Evolutionary conservation across 441 rosid genomes (phyloP), one percentile per base, ranked within the genome.

Genomic region (Daphne laureola): DNA sequence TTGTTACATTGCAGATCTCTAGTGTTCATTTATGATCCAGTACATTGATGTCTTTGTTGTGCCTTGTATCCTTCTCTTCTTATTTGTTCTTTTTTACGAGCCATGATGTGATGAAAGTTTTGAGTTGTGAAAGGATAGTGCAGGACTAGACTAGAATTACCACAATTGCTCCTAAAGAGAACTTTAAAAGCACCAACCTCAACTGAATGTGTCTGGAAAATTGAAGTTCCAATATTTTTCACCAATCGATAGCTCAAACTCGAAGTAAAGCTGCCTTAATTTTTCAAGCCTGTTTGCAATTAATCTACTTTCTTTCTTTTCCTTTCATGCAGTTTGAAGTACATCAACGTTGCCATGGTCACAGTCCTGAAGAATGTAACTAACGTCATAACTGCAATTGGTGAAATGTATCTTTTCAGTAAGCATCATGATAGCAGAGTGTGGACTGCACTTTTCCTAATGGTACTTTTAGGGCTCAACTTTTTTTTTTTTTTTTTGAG

Each of bases 341-440:
- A 90, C 71, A 93, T 93, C 55, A 93, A 90, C 67, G 96, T 87
- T 11, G 99, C 99, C 66, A 93, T 93, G 99, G 99, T 93, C 65
- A 90, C 99, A 2, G 93, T 90, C 58, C 74, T 93, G 77, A 93
- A 93, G 90, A 93, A 93, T 75, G 95, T 93, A 49, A 90, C 99
- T 51, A 93, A 90, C 62, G 97, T 93, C 58, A 90, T 93, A 52
- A 90, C 99, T 44, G 97, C 96, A 16, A 67, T 87, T 55, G 96
- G 96, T 17, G 97, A 93, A 72, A 93, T 93, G 99, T 93, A 93
- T 73, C 71, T 93, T 47, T 90, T 93, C 74, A 74, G 61, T 51
- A 93, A 90, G 88, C 83, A 82, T 63, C 99, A 93, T 59, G 97
- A 87, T 49, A 81, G 62, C 78, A 87, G 91, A 76, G 97, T 93